A percentile compares a stretch with the other conserved stretches of the same genome.
phyloP scores from a whole-genome alignment of 1,284 basidiomycete genomes.

The Malassezia sympodialis region DNA sequence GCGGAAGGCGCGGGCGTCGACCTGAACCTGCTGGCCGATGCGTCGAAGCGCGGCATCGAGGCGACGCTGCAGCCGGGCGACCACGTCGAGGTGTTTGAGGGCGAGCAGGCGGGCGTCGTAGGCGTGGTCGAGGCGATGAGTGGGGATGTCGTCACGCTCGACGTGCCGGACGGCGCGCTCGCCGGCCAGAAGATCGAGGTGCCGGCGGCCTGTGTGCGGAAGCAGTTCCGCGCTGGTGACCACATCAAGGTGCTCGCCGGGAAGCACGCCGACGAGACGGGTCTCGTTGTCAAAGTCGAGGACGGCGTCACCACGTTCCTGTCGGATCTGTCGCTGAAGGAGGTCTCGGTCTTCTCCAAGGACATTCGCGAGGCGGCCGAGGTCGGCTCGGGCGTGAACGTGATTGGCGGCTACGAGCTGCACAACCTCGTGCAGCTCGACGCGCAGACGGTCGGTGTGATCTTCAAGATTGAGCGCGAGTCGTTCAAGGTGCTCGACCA shows the following conservation, averaged over 20 bases:
- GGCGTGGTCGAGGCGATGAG: slow-evolving; percentile 82
- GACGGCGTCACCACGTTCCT: slow-evolving; percentile 83
- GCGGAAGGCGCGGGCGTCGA: slow-evolving; percentile 54
- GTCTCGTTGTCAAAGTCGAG: slow-evolving; percentile 78
- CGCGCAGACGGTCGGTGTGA: slow-evolving; percentile 84
- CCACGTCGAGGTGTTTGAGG: slow-evolving; percentile 92
- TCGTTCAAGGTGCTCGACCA: slow-evolving; percentile 93
- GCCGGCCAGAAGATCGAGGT: slow-evolving; percentile 73
- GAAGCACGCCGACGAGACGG: slow-evolving; percentile 87
- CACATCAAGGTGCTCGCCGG: slow-evolving; percentile 97
- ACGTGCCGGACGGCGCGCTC: slow-evolving; percentile 63
- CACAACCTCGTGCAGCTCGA: slow-evolving; percentile 95
- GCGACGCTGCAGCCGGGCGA: slow-evolving; percentile 92
- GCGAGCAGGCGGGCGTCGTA: slow-evolving; percentile 83
- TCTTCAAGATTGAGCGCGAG: slow-evolving; percentile 92
- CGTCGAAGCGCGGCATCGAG: slow-evolving; percentile 72
- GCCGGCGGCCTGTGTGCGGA: slow-evolving; percentile 76
- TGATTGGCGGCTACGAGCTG: slow-evolving; percentile 82
- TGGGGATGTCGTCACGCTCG: slow-evolving; percentile 76
- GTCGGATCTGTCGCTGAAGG: slow-evolving; percentile 91
- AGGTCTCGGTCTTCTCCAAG: slow-evolving; percentile 93
- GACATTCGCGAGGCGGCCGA: slow-evolving; percentile 95
- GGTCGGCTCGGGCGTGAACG: slow-evolving; percentile 76
- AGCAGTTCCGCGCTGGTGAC: slow-evolving; percentile 90
- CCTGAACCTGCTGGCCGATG: slow-evolving; percentile 74